Base-by-base conservation (phyloP, 306 rosid genomes). In the Dryas drummondii region DNA sequence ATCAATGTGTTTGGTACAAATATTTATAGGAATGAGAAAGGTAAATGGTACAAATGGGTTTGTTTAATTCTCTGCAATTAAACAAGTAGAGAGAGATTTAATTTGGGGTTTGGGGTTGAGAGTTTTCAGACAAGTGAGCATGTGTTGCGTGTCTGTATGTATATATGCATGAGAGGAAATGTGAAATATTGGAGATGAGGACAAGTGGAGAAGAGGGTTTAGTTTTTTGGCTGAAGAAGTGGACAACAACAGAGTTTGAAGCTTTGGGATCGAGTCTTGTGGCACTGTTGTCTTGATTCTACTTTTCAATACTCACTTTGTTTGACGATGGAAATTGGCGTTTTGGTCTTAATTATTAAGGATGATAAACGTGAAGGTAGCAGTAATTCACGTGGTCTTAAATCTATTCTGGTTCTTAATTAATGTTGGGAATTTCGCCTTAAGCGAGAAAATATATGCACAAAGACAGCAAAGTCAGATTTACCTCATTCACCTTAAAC, bases 211-310 rank as follows among this genome's bases (percentile, higher is more conserved):
- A 56, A 40, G 19, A 46, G 32, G 44, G 47, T 0, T 66, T 46
- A 1, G 68, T 16, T 14, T 61, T 61, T 71, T 1, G 12, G 76
- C 76, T 44, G 49, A 71, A 71, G 76, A 71, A 71, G 54, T 56
- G 76, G 66, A 57, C 76, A 71, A 46, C 49, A 46, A 71, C 76
- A 42, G 44, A 22, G 76, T 42, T 56, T 71, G 66, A 56, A 71
- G 53, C 66, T 41, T 13, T 26, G 32, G 16, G 37, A 1, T 32
- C 70, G 76, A 71, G 54, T 71, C 66, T 55, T 27, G 64, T 42
- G 75, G 64, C 14, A 10, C 3, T 2, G 47, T 17, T 41, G 37
- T 50, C 41, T 44, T 32, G 11, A 61, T 61, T 58, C 41, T 58
- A 7, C 42, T 50, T 15, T 60, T 37, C 37, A 13, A 37, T 37